Evolutionary conservation across 1,139 yeast species (phyloP), one percentile per base, ranked within the genome.

Genomic region (Chernovozyma sophiae-reginae): DNA sequence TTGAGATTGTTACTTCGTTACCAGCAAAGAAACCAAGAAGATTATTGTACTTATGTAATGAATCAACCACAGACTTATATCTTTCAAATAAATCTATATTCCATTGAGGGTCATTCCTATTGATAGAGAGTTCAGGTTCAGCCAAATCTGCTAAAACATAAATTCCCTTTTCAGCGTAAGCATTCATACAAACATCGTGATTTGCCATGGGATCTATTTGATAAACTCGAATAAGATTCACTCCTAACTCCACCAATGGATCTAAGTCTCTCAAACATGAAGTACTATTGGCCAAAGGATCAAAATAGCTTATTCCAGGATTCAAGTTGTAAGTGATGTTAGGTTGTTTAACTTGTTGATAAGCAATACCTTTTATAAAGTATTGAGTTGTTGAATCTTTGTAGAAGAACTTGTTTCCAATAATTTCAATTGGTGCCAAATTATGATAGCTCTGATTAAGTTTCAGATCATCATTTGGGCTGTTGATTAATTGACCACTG

Each of bases 21-120:
- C 83, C 84, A 1, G 81, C 82, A 52, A 78, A 68, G 48, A 74
- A 75, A 0, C 84, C 85, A 39, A 78, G 54, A 2, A 74, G 46
- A 47, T 79, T 79, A 19, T 63, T 51, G 48, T 74, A 78, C 27
- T 58, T 52, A 26, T 63, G 65, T 68, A 78, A 62, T 1, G 71
- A 44, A 47, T 77, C 81, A 35, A 78, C 65, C 2, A 78, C 84
- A 5, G 61, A 56, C 46, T 70, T 74, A 48, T 66, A 68, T 29
- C 73, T 43, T 15, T 55, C 57, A 33, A 43, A 54, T 15, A 66
- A 39, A 12, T 60, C 66, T 10, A 53, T 48, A 44, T 66, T 68
- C 74, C 84, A 79, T 13, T 55, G 44, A 3, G 84, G 83, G 4
- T 47, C 39, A 34, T 72, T 65, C 47, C 83, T 61, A 35, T 65